Percentiles rank a stretch among this genome's conserved stretches.
Evolutionary conservation across 441 rosid genomes (phyloP).

Genomic region (Cnidoscolus chayamansa): DNA sequence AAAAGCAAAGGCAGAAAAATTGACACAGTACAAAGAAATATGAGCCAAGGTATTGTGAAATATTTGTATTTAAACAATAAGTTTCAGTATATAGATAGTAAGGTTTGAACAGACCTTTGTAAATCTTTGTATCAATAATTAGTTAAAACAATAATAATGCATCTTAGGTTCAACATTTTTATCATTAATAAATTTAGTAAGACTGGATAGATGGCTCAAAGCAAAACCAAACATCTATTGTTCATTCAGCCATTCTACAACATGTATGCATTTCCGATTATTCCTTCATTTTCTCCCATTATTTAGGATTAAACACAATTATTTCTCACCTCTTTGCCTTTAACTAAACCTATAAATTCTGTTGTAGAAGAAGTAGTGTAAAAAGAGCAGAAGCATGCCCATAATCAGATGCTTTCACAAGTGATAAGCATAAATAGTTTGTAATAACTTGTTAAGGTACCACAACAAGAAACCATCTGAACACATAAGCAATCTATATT

Average conservation of each 20-base stretch:
- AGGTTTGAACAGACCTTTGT: conserved; percentile 4
- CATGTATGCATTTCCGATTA: neutral
- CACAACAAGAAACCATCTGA: too few relatives aligned
- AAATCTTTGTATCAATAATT: neutral
- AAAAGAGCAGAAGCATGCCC: conserved; percentile 8
- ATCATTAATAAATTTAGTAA: neutral
- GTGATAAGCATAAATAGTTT: neutral
- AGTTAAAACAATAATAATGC: neutral
- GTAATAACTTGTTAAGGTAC: neutral
- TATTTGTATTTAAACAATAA: neutral
- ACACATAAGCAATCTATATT: neutral
- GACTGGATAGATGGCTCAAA: neutral
- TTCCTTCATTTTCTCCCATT: neutral
- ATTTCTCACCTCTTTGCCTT: neutral
- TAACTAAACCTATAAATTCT: neutral
- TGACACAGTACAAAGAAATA: too few relatives aligned
- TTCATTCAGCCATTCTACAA: neutral
- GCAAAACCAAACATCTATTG: neutral
- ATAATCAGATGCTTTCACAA: neutral
- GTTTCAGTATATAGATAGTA: neutral
- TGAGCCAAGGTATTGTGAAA: neutral
- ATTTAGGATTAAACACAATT: neutral
- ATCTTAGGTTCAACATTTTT: neutral
- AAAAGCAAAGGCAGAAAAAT: neutral
- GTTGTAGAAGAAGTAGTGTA: neutral